phyloP scores from a whole-genome alignment of 2,329 filamentous ascomycete species.

The Dryadomyces quercivorus region DNA sequence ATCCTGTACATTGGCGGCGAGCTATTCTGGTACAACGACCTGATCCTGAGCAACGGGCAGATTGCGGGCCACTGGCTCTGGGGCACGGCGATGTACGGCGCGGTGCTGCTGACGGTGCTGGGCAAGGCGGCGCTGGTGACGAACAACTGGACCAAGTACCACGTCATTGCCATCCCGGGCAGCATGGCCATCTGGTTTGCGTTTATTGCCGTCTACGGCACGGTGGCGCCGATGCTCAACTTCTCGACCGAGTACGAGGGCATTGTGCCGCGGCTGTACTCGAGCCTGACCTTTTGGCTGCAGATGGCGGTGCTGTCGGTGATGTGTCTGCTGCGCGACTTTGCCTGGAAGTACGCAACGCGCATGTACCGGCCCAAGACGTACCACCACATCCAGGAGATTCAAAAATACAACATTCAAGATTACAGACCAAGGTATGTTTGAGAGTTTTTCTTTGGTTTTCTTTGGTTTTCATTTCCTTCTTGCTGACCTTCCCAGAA shows the following conservation, averaged over 20 bases:
- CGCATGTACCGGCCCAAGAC: conserved; percentile 93
- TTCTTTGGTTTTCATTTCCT: not conserved
- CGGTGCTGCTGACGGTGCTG: conserved; percentile 84
- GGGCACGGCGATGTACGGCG: conserved; percentile 89
- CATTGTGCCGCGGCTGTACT: conserved; percentile 68
- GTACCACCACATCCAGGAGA: conserved; percentile 98
- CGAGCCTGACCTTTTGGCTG: conserved; percentile 78
- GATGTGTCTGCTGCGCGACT: conserved; percentile 75
- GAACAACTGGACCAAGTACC: conserved; percentile 98
- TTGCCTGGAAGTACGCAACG: conserved; percentile 95
- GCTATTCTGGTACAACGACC: conserved; percentile 71
- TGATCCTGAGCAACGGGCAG: conserved; percentile 66
- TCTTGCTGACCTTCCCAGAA: conserved; percentile 36
- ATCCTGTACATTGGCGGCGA: conserved; percentile 80
- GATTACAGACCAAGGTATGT: conserved; percentile 87
- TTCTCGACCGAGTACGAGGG: conserved; percentile 80
- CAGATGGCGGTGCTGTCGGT: conserved; percentile 72
- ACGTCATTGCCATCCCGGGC: conserved; percentile 87
- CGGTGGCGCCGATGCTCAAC: conserved; percentile 67
- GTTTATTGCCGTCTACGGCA: conserved; percentile 80
- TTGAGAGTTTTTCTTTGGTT: not conserved
- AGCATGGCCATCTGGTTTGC: conserved; percentile 85
- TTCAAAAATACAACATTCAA: conserved; percentile 99
- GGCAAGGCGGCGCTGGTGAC: conserved; percentile 91
- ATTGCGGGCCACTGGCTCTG: conserved; percentile 94